Base-by-base conservation (phyloP, 345 rosid species). In the Nephelium lappaceum region DNA sequence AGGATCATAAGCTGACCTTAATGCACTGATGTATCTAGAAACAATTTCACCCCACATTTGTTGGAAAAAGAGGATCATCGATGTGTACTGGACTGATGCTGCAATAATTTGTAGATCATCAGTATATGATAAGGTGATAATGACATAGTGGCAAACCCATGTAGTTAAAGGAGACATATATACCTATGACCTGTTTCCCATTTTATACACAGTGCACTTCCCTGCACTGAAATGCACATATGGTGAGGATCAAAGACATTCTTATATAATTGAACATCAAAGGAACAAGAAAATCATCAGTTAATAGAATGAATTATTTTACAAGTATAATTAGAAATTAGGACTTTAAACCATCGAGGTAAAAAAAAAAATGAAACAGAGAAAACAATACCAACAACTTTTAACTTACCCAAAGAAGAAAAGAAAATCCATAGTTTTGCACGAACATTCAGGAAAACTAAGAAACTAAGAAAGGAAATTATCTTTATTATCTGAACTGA, bases 231-330 rank as follows among this genome's bases (percentile, higher is more conserved):
- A 76, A 93, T 87, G 67, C 97, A 93, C 90, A 95, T 93, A 82
- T 89, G 96, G 71, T 97, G 98, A 84, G 99, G 99, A 87, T 95
- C 99, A 87, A 95, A 95, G 76, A 95, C 93, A 82, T 95, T 92
- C 84, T 98, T 93, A 86, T 79, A 85, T 42, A 71, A 80, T 61
- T 42, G 81, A 76, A 80, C 27, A 74, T 53, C 45, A 67, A 45
- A 69, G 31, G 45, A 57, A 45, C 53, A 10, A 10, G 27, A 64
- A 49, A 23, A 55, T 65, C 57, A 73, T 49, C 11, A 36, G 66
- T 24, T n/a, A 71, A 31, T 47, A 19, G 16, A 19, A 24, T 15
- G 42, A 78, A 16, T 42, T 51, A 18, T 1, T 21, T 24, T 62
- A 11, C 23, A 21, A 62, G 25, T 10, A 62, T 36, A 62, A 4